A percentile compares a stretch with the other conserved stretches of the same genome.
These are phyloP conservation scores for Evernia prunastri DNA, from an alignment of 495 filamentous ascomycete species.

Conservation along the genomic window DNA sequence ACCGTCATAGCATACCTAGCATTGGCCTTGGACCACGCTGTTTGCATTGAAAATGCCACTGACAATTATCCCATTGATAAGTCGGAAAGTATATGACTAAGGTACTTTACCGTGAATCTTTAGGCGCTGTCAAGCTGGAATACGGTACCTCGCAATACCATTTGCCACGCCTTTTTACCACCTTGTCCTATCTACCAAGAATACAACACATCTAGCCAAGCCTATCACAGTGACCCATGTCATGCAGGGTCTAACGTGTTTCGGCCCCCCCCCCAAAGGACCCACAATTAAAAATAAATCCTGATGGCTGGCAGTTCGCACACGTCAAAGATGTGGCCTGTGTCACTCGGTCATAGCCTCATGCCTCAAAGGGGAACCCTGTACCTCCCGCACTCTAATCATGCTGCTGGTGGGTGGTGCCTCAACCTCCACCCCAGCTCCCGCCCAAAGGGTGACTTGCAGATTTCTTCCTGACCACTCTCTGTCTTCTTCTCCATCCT, in stretches of 20 bases:
- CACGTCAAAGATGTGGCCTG: neutral
- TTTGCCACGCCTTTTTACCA: neutral
- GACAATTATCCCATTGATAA: too few species aligned
- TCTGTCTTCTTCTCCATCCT: neutral
- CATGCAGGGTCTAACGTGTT: slow-evolving; percentile 1
- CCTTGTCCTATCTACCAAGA: neutral
- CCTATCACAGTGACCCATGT: neutral
- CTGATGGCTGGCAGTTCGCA: neutral
- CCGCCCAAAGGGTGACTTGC: neutral
- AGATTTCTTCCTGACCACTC: slow-evolving; percentile 7
- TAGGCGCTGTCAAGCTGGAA: neutral
- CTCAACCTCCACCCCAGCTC: neutral
- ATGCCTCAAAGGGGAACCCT: neutral
- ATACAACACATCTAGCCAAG: neutral
- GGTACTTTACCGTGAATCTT: too few species aligned
- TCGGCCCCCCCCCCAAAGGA: neutral
- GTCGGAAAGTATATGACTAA: neutral
- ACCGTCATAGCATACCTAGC: too few species aligned
- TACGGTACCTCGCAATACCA: neutral
- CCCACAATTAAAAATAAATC: slow-evolving; percentile 10
- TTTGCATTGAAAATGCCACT: too few species aligned
- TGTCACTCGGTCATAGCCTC: neutral
- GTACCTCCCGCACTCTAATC: neutral
- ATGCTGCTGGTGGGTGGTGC: neutral
- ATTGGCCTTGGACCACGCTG: too few species aligned